Base-by-base conservation (phyloP, 768 basidiomycete species). In the Leccinum uliginosum region DNA sequence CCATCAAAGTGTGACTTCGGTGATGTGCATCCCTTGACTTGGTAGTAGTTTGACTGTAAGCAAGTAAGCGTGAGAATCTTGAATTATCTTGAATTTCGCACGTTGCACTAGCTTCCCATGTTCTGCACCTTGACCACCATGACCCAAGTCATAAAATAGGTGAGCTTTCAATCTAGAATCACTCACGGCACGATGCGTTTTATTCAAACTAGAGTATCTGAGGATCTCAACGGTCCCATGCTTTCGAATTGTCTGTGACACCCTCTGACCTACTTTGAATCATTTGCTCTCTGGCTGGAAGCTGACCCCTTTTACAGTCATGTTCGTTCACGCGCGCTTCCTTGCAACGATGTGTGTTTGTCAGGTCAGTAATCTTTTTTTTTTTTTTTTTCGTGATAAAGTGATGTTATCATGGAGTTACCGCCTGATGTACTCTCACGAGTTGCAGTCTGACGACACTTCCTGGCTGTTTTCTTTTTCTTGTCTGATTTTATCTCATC, bases 1-100 rank as follows among this genome's bases (percentile, higher is more conserved):
- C 86, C 90, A 92, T 91, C 12, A 44, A n/a, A 12, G 4, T 7
- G 4, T 29, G 6, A 29, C 27, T 29, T 5, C 30, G 4, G n/a
- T 30, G 6, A 34, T 32, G 32, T 14, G 24, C 52, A 47, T 55
- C 21, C 23, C 44, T 45, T 23, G 44, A 30, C 30, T 30, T 40
- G 19, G 38, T 10, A 10, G n/a, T 21, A 47, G 27, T 19, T 19
- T 19, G 14, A 43, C 15, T 6, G 7, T 30, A 21, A 14, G 14
- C 0, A 9, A 32, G 51, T 23, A 6, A 8, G 32, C 30, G 61
- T 62, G 62, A 1, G 61, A 62, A 59, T 17, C 2, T 10, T 4
- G n/a, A 40, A 40, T 19, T 35, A 17, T 6, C 32, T 32, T 32
- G 32, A 32, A 32, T 32, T 1, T 44, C 8, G 10, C 40, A 17